Evolutionary conservation across 2,329 filamentous ascomycete genomes (phyloP).

Genomic region (Neofusicoccum sp.): DNA sequence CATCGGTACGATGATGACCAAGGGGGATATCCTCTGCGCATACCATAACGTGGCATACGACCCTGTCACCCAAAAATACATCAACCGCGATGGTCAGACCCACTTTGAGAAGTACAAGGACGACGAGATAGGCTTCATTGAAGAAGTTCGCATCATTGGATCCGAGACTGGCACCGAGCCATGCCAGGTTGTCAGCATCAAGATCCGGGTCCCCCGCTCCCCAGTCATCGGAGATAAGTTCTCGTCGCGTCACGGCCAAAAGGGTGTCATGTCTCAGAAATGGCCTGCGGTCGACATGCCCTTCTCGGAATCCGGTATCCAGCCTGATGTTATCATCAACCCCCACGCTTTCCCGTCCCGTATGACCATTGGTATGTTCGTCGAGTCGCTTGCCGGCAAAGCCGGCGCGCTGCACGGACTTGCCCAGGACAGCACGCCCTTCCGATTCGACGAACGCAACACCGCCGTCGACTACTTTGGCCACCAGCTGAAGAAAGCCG

Average conservation of each 20-base stretch:
- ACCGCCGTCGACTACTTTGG: slow-evolving; percentile 95
- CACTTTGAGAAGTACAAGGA: slow-evolving; percentile 96
- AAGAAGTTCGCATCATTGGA: slow-evolving; percentile 90
- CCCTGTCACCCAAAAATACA: slow-evolving; percentile 68
- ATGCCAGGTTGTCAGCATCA: slow-evolving; percentile 86
- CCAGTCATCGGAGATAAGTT: slow-evolving; percentile 99
- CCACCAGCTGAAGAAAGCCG: slow-evolving; percentile 90
- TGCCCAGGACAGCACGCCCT: slow-evolving; percentile 95
- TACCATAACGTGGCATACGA: slow-evolving; percentile 88
- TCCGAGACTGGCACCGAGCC: slow-evolving; percentile 81
- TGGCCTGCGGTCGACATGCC: slow-evolving; percentile 95
- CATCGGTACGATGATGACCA: slow-evolving; percentile 74
- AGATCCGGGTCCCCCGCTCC: slow-evolving; percentile 85
- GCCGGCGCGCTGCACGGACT: slow-evolving; percentile 90
- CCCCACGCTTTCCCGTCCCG: slow-evolving; percentile 98
- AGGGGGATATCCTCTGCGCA: slow-evolving; percentile 84
- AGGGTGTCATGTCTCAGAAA: slow-evolving; percentile 94
- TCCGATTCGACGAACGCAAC: slow-evolving; percentile 89
- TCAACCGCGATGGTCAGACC: slow-evolving; percentile 84
- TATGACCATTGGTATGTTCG: slow-evolving; percentile 99
- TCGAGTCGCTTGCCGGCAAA: slow-evolving; percentile 96
- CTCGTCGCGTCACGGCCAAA: slow-evolving; percentile 96
- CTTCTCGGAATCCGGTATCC: slow-evolving; percentile 93
- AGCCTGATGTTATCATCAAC: slow-evolving; percentile 98
- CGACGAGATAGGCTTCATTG: slow-evolving; percentile 81